Percentiles rank a stretch among this genome's conserved stretches.
Conservation (phyloP, 148 eudicot species). For the Persicaria tinctoria region DNA sequence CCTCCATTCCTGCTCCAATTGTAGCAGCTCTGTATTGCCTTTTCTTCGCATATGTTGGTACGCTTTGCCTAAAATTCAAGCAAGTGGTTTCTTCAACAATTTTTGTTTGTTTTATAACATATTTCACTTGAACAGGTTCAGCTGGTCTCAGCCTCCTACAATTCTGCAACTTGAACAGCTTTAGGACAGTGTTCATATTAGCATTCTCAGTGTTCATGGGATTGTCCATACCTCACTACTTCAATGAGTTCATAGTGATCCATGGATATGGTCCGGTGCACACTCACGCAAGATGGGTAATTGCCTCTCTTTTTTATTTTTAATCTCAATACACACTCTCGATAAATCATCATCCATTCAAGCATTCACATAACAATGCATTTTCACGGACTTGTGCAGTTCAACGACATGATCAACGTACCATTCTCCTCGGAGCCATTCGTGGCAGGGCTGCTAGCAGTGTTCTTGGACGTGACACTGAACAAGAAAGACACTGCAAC, state of each 20-base stretch:
- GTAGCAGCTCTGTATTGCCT: constrained; percentile 85
- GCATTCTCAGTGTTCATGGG: constrained; percentile 89
- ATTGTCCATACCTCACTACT: constrained; percentile 77
- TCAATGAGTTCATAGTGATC: constrained; percentile 57
- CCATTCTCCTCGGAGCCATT: constrained; percentile 89
- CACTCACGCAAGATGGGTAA: constrained; percentile 87
- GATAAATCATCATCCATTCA: background rate
- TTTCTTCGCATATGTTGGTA: constrained; percentile 93
- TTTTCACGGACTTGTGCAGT: constrained; percentile 33
- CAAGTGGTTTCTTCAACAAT: background rate
- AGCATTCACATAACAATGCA: background rate
- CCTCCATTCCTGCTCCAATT: constrained; percentile 83
- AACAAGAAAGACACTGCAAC: constrained; percentile 42
- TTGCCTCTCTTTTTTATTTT: background rate
- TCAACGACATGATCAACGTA: constrained; percentile 89
- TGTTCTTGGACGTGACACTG: constrained; percentile 53
- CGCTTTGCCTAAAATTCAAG: constrained; percentile 10
- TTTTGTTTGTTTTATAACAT: background rate
- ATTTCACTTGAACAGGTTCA: constrained; percentile 39
- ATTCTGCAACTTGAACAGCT: constrained; percentile 89
- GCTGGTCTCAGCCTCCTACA: constrained; percentile 81
- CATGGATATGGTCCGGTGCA: constrained; percentile 69
- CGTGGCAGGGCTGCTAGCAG: constrained; percentile 69
- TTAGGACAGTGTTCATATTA: constrained; percentile 65
- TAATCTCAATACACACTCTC: background rate